Evolutionary conservation across 257 asterid species (phyloP).

Genomic region (Verbena officinalis): DNA sequence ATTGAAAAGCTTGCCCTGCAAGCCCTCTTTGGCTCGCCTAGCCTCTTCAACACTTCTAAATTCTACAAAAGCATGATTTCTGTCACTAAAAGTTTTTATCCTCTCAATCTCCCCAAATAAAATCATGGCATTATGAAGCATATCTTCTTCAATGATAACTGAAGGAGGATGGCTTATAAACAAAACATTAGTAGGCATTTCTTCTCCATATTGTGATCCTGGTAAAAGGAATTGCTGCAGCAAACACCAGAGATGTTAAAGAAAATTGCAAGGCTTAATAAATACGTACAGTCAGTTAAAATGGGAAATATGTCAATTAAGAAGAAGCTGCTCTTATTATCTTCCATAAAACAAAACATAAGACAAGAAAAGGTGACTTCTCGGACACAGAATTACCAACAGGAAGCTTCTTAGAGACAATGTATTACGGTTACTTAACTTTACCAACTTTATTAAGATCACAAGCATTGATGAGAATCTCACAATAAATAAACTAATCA

Average conservation of each 20-base stretch:
- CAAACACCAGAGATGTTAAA: slow-evolving; percentile 29
- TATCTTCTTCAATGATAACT: slow-evolving; percentile 80
- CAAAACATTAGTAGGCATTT: slow-evolving; percentile 65
- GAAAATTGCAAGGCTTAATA: neutral
- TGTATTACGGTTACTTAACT: neutral
- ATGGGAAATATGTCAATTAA: neutral
- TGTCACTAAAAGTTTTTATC: slow-evolving; percentile 73
- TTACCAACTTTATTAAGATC: slow-evolving; percentile 11
- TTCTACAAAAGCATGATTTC: slow-evolving; percentile 78
- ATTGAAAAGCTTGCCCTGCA: slow-evolving; percentile 91
- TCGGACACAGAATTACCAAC: slow-evolving; percentile 16
- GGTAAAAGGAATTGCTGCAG: slow-evolving; percentile 60
- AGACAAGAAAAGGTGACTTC: slow-evolving; percentile 11
- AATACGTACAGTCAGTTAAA: slow-evolving; percentile 8
- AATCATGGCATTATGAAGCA: slow-evolving; percentile 97
- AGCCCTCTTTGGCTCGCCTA: slow-evolving; percentile 86
- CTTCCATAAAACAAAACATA: slow-evolving; percentile 9
- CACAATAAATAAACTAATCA: neutral
- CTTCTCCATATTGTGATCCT: slow-evolving; percentile 56
- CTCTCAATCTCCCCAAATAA: slow-evolving; percentile 93
- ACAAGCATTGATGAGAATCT: neutral
- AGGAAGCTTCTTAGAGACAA: slow-evolving; percentile 22
- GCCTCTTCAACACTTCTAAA: slow-evolving; percentile 98
- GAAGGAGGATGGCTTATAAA: slow-evolving; percentile 85
- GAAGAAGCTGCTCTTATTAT: slow-evolving; percentile 8